A percentile compares a stretch with the other conserved stretches of the same genome.
Conservation (phyloP, 768 basidiomycete genomes). For the Mycena haematopus region DNA sequence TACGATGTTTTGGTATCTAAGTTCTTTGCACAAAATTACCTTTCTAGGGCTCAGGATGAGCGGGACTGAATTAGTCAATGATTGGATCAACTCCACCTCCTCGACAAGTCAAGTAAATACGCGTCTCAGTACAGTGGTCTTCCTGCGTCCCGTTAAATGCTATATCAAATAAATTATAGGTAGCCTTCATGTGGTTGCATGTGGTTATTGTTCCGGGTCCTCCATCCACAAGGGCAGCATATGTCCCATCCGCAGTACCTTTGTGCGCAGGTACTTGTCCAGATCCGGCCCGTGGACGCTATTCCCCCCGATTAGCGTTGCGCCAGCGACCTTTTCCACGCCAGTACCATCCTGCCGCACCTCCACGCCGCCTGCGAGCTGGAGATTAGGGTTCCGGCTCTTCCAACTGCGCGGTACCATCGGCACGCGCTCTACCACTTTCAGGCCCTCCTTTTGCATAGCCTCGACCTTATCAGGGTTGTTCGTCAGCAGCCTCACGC, state of each 20-base stretch:
- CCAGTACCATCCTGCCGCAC: conserved; percentile 36
- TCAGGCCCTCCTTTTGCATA: conserved; percentile 82
- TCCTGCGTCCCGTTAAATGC: too few species aligned
- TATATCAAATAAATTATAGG: too few species aligned
- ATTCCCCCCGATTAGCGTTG: conserved; percentile 82
- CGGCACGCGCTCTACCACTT: conserved; percentile 81
- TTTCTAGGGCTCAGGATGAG: too few species aligned
- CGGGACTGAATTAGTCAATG: too few species aligned
- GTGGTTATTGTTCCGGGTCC: conserved; percentile 7
- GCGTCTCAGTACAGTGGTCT: too few species aligned
- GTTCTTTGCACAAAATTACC: too few species aligned
- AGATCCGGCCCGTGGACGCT: conserved; percentile 83
- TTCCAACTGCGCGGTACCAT: conserved; percentile 97
- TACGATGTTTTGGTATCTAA: neutral
- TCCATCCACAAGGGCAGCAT: conserved; percentile 64
- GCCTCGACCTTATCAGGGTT: conserved; percentile 97
- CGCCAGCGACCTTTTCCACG: conserved; percentile 60
- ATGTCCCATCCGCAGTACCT: conserved; percentile 97
- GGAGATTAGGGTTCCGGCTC: conserved; percentile 42
- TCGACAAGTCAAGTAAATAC: too few species aligned
- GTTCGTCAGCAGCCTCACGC: conserved; percentile 88
- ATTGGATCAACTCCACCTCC: too few species aligned
- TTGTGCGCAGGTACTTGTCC: conserved; percentile 94
- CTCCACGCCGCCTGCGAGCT: conserved; percentile 27
- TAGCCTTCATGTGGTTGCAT: too few species aligned